Evolutionary conservation across 768 basidiomycete genomes (phyloP), one percentile per base, ranked within the genome.

Genomic region (Thelephora aurantiotincta): DNA sequence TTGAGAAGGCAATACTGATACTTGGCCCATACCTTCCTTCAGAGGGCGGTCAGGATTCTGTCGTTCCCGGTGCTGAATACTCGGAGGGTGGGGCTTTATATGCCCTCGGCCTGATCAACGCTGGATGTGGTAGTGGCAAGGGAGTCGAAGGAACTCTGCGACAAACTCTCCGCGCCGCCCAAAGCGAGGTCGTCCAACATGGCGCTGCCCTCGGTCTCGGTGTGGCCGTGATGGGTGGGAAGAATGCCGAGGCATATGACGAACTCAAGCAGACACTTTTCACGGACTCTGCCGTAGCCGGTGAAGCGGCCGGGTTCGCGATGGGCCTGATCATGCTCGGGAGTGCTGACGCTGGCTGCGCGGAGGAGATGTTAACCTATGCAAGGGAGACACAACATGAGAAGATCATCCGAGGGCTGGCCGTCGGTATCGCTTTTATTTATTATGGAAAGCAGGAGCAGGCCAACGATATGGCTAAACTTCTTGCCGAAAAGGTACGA

Each of bases 311-410:
- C 35, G 96, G 96, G 12, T 97, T 89, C 63, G 86, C 93, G 1
- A 97, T 99, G 93, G 96, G 96, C 30, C 71, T 99, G 46, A 78
- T 97, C 59, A 97, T 97, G 93, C 74, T 99, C 5, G 96, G 92
- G n/a, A 92, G 90, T 2, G 92, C 79, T 13, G 80, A 80, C 37
- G 69, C 72, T 23, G 80, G 77, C 34, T 78, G 80, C 47, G 78
- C 91, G 33, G 82, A 87, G 23, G 96, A 99, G 66, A 98, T 97
- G 94, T 69, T 97, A 48, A 77, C 82, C 46, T 99, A 99, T 58
- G 92, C 96, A 23, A 78, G 85, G 48, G 96, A 99, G 60, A 99
- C 96, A 1, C 91, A 96, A 58, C 96, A 98, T 60, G 96, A 99
- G 69, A 99, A 98, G 70, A 98, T 98, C 58, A 98, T 98, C 48